phyloP scores from a whole-genome alignment of 331 rosid genomes.

The Malus hybrid region DNA sequence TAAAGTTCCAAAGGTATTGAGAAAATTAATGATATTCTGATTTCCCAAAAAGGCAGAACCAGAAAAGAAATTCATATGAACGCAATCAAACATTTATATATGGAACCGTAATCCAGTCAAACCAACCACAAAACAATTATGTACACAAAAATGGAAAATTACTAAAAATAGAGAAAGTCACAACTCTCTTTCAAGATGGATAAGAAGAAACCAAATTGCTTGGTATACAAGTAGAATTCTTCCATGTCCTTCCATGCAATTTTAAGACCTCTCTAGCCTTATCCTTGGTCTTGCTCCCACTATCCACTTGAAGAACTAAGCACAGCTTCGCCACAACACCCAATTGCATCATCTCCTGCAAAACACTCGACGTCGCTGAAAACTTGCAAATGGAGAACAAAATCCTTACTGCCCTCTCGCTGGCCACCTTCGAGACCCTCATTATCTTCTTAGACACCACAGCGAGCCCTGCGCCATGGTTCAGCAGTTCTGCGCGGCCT shows the following conservation, averaged over 20 bases:
- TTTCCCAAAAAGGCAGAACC: not conserved
- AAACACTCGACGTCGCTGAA: slow-evolving; percentile 36
- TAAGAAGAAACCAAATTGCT: slow-evolving; percentile 34
- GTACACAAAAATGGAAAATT: slow-evolving; percentile 6
- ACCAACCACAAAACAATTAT: not conserved
- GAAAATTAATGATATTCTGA: not conserved
- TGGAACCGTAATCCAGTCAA: not conserved
- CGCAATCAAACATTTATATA: not conserved
- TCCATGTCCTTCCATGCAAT: slow-evolving; percentile 55
- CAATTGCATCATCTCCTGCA: slow-evolving; percentile 62
- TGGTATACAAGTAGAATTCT: slow-evolving; percentile 56
- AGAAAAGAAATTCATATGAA: not conserved
- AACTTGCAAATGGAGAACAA: slow-evolving; percentile 35
- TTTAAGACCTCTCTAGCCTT: slow-evolving; percentile 64
- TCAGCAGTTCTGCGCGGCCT: slow-evolving; percentile 62
- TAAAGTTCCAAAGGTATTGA: not conserved
- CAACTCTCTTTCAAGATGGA: slow-evolving; percentile 14
- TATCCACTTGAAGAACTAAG: slow-evolving; percentile 58
- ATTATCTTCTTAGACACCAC: slow-evolving; percentile 70
- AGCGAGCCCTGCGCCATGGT: slow-evolving; percentile 67
- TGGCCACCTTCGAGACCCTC: slow-evolving; percentile 60
- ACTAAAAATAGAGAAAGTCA: not conserved
- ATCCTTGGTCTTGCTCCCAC: slow-evolving; percentile 66
- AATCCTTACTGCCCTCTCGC: slow-evolving; percentile 66
- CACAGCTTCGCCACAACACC: slow-evolving; percentile 76